Evolutionary conservation across 805 yeast genomes (phyloP), one percentile per base, ranked within the genome.

Genomic region (Candida railenensis): DNA sequence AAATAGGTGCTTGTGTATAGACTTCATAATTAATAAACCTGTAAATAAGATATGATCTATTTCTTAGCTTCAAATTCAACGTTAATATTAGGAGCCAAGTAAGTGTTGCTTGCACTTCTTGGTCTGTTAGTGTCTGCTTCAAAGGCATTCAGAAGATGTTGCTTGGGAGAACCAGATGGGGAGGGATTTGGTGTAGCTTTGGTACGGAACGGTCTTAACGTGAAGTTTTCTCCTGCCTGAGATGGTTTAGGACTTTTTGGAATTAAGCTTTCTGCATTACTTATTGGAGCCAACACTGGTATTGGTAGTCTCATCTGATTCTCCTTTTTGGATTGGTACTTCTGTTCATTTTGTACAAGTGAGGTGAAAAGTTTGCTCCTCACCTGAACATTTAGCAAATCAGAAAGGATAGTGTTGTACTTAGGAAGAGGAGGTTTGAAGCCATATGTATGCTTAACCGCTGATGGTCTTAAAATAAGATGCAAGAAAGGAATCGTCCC

Each of bases 151-250:
- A 51, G 48, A 11, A 59, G 57, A 3, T 60, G 52, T 30, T 59
- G 65, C 12, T 59, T 57, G 0, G 77, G 77, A 0, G 77, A 71
- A 1, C 57, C 51, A 15, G 56, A 50, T 1, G 77, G 77, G 0
- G 74, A 66, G 1, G 75, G 71, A 18, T 58, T 51, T 3, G 77
- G 77, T 1, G 76, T 70, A 1, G 61, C 52, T 16, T 63, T 65
- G 1, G 77, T 73, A 43, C 69, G 59, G 48, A 73, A 73, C 2
- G 77, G 77, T 40, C 77, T 54, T 45, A 71, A 61, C 3, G 71
- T 52, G 49, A 73, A 71, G 37, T 54, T 64, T 3, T 66, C 76
- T 25, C 30, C 30, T 4, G 54, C 54, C 32, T 48, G 54, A 3
- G 52, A 39, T 15, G 66, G 63, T n/a, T 53, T 49, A 4, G 65